Conservation (phyloP, 2,329 filamentous ascomycete species). For the Colletotrichum neosansevieriae region DNA sequence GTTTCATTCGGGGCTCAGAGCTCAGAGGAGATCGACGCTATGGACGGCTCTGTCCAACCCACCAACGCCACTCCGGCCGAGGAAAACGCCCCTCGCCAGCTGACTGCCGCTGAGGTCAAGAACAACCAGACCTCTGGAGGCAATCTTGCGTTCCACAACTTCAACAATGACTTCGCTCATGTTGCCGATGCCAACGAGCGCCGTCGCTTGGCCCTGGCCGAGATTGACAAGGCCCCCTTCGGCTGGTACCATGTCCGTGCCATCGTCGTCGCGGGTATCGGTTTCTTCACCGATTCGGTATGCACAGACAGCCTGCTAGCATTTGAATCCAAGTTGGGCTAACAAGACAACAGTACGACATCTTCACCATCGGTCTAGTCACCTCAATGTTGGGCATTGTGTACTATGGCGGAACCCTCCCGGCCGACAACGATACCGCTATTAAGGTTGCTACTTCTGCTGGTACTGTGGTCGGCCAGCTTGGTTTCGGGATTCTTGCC, state of each 20-base stretch:
- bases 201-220: constrained; percentile 80
- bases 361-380: constrained; percentile 81
- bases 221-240: constrained; percentile 85
- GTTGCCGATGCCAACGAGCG: constrained; percentile 81
- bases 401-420: constrained; percentile 76
- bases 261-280: constrained; percentile 82
- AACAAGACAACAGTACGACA: constrained; percentile 68
- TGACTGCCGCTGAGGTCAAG: constrained; percentile 29
- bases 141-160: constrained; percentile 81
- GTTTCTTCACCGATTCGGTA: constrained; percentile 86
- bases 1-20: constrained; percentile 25
- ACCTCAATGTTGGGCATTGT: constrained; percentile 84
- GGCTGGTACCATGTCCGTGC: constrained; percentile 88
- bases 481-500: constrained; percentile 82
- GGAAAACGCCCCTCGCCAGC: neutral
- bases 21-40: constrained; percentile 25
- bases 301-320: constrained; percentile 1
- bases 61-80: constrained; percentile 9
- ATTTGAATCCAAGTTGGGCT: neutral
- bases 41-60: constrained; percentile 29
- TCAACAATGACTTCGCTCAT: constrained; percentile 77
- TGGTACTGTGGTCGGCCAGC: constrained; percentile 85
- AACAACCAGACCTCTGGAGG: constrained; percentile 68
- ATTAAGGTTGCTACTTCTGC: constrained; percentile 89
- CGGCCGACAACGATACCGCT: constrained; percentile 77